These are phyloP conservation scores for Cryptosporidium meleagridis DNA, from an alignment of 169 alveolate genomes.

Conservation along the genomic window DNA sequence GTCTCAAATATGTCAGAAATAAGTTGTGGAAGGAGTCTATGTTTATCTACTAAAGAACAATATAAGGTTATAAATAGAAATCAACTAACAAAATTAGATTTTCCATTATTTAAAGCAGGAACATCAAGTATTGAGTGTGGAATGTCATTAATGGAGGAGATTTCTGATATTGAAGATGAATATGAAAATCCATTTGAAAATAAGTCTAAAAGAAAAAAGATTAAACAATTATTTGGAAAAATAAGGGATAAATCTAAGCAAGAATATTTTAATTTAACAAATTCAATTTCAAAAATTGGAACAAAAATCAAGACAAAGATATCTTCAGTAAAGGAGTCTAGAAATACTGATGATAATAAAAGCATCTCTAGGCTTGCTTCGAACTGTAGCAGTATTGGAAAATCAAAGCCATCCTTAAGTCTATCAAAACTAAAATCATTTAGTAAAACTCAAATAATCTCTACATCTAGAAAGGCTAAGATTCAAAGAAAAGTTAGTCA, in stretches of 20 bases:
- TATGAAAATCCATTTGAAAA: conserved; percentile 29
- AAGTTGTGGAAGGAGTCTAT: conserved; percentile 45
- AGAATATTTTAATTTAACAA: not conserved
- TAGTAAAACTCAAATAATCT: not conserved
- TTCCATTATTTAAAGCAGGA: conserved; percentile 26
- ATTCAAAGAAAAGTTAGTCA: conserved; percentile 2
- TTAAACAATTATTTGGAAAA: not conserved
- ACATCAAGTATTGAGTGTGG: conserved; percentile 53
- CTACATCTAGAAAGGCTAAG: conserved; percentile 19
- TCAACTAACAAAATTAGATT: conserved; percentile 34
- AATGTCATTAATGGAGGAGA: conserved; percentile 51
- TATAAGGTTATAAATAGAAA: conserved; percentile 57
- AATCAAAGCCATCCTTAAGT: not conserved
- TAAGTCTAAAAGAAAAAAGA: conserved; percentile 6
- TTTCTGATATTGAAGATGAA: conserved; percentile 67
- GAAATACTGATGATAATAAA: not conserved
- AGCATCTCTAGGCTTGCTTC: not conserved
- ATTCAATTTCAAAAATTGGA: not conserved
- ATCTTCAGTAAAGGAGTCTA: not conserved
- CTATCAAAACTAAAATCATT: conserved; percentile 3
- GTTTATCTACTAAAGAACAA: conserved; percentile 40
- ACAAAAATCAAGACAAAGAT: not conserved
- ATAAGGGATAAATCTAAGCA: not conserved
- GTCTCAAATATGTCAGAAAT: conserved; percentile 57
- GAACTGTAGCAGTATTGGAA: conserved; percentile 9